Percentiles rank a stretch among this genome's conserved stretches.
phyloP scores from a whole-genome alignment of 148 eudicot genomes.

The Drosera capensis region DNA sequence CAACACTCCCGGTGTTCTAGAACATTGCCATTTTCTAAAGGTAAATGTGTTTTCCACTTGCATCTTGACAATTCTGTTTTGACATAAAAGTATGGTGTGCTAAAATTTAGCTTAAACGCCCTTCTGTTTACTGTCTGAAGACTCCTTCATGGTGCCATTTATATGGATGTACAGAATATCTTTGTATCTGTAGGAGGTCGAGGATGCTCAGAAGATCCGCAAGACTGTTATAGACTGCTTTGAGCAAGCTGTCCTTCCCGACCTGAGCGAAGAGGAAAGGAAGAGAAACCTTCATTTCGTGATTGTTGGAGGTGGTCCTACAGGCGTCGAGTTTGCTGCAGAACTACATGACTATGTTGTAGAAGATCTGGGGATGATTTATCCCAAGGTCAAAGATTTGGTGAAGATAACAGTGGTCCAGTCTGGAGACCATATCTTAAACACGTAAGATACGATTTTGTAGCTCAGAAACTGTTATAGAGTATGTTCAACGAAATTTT shows the following conservation, averaged over 20 bases:
- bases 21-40: conserved; percentile 88
- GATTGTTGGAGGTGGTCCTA: conserved; percentile 71
- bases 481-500: too few relatives aligned
- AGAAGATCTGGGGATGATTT: conserved; percentile 44
- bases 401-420: conserved; percentile 53
- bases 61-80: too few relatives aligned
- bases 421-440: conserved; percentile 74
- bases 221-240: conserved; percentile 52
- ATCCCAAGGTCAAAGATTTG: conserved; percentile 38
- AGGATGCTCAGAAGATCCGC: conserved; percentile 69
- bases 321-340: conserved; percentile 80
- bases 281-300: conserved; percentile 50
- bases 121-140: neutral
- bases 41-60: too few relatives aligned
- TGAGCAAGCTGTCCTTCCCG: conserved; percentile 61
- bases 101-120: neutral
- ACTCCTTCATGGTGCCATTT: neutral
- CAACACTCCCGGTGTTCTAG: conserved; percentile 77
- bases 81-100: neutral
- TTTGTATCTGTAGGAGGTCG: conserved; percentile 46
- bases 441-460: conserved; percentile 36
- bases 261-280: conserved; percentile 49
- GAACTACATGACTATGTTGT: conserved; percentile 52
- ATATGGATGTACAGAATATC: conserved; percentile 6
- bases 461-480: too few relatives aligned